These are phyloP conservation scores for Potentilla sterilis DNA, from an alignment of 306 rosid species.

Conservation along the genomic window DNA sequence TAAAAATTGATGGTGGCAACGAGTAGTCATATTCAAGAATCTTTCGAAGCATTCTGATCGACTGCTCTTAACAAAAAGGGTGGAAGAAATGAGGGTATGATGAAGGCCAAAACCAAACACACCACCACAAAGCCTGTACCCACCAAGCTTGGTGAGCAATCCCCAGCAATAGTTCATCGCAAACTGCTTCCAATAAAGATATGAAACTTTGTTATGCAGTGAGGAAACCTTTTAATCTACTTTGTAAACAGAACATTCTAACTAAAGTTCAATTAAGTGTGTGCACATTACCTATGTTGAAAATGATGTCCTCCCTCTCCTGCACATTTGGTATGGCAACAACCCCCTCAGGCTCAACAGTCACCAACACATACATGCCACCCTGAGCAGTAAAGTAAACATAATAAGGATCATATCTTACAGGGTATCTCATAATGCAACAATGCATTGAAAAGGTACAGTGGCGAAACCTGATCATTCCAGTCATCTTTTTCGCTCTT, in stretches of 20 bases:
- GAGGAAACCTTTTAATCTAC: background rate
- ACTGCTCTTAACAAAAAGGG: slow-evolving; percentile 45
- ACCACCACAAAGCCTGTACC: slow-evolving; percentile 56
- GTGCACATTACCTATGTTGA: slow-evolving; percentile 64
- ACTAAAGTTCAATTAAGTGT: background rate
- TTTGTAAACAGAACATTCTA: background rate
- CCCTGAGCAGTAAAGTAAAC: slow-evolving; percentile 40
- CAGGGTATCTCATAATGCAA: background rate
- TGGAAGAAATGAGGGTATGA: slow-evolving; percentile 58
- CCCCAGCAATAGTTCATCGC: slow-evolving; percentile 74
- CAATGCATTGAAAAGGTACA: background rate
- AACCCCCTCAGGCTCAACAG: slow-evolving; percentile 78
- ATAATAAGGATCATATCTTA: slow-evolving; percentile 1
- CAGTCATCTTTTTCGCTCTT: too few relatives aligned
- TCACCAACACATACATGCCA: slow-evolving; percentile 42
- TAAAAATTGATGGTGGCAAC: background rate
- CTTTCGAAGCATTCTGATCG: slow-evolving; percentile 38
- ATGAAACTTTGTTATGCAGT: slow-evolving; percentile 2
- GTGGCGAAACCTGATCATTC: too few relatives aligned
- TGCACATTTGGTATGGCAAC: slow-evolving; percentile 57
- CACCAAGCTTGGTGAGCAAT: slow-evolving; percentile 83
- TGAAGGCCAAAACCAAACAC: slow-evolving; percentile 60
- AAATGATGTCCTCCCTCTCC: slow-evolving; percentile 62
- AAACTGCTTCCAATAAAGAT: slow-evolving; percentile 43
- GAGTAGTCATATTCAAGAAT: slow-evolving; percentile 34